Percentiles rank a stretch among this genome's conserved stretches.
These are phyloP conservation scores for Trichophyton benhamiae DNA, from an alignment of 2,329 filamentous ascomycete genomes.

Conservation along the genomic window DNA sequence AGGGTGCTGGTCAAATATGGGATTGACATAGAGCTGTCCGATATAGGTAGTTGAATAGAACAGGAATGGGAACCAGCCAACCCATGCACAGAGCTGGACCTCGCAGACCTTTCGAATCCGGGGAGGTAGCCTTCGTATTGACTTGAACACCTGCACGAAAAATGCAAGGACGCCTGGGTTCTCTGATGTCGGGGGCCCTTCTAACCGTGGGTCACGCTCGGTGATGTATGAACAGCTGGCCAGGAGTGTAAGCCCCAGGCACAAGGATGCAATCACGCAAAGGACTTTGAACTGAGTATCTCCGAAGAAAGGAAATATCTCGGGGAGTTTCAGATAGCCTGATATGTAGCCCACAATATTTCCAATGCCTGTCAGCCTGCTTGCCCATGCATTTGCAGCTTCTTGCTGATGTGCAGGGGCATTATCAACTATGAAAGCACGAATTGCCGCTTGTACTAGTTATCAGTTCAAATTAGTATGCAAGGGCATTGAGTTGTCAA, in stretches of 20 bases:
- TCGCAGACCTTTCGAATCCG: slow-evolving; percentile 73
- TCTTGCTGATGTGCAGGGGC: slow-evolving; percentile 89
- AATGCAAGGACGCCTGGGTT: slow-evolving; percentile 61
- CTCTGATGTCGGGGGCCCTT: slow-evolving; percentile 49
- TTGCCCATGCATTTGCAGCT: slow-evolving; percentile 86
- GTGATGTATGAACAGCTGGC: slow-evolving; percentile 58
- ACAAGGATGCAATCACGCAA: slow-evolving; percentile 68
- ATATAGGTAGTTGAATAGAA: slow-evolving; percentile 95
- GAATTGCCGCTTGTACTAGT: slow-evolving; percentile 83
- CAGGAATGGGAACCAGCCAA: slow-evolving; percentile 89
- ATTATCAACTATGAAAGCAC: slow-evolving; percentile 88
- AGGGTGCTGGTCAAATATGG: slow-evolving; percentile 63
- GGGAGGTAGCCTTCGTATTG: slow-evolving; percentile 64
- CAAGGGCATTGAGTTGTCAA: neutral
- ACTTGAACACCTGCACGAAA: slow-evolving; percentile 64
- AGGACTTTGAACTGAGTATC: slow-evolving; percentile 87
- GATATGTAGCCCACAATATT: slow-evolving; percentile 86
- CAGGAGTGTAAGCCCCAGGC: slow-evolving; percentile 55
- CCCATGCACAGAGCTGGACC: slow-evolving; percentile 78
- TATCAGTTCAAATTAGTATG: slow-evolving; percentile 10
- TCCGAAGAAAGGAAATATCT: slow-evolving; percentile 65
- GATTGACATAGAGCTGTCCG: slow-evolving; percentile 82
- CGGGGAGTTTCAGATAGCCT: slow-evolving; percentile 69
- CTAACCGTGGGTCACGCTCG: slow-evolving; percentile 68
- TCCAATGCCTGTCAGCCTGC: slow-evolving; percentile 70